Evolutionary conservation across 1,139 yeast genomes (phyloP), one percentile per base, ranked within the genome.

Genomic region (Zygoascus sp.): DNA sequence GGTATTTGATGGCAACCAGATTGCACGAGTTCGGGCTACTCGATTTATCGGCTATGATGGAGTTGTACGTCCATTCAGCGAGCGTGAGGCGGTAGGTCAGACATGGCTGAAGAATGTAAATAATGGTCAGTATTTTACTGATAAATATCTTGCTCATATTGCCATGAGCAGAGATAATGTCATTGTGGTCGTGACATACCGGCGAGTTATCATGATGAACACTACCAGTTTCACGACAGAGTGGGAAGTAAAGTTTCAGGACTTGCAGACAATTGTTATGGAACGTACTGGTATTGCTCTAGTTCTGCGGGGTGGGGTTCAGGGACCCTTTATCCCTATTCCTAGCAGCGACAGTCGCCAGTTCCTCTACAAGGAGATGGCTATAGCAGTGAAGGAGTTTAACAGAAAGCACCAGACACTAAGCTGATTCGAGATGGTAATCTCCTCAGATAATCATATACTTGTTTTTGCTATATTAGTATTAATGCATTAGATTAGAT

Each of bases 41-140:
- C 70, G 98, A 44, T 81, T 75, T 56, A 74, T 92, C 40, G 76
- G 83, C 13, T 75, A 74, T 45, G 89, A 85, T 58, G 80, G 83
- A 7, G 74, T 88, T 3, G 76, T 90, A 15, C 72, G 82, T 32
- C 84, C 94, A 1, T 94, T 77, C 63, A 77, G 83, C n/a, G 80
- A 79, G 54, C 72, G 94, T 47, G 96, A 88, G 56, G 85, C 97
- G 0, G 94, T 89, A 56, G 99, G 99, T 3, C 97, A 92, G 63
- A 86, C 75, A 58, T 88, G 97, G 95, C 73, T 92, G 52, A 89
- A 87, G 65, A 74, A 80, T 8, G 78, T 87, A 23, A 85, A 85
- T 61, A 95, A 94, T 42, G 97, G 97, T 1, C 69, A 76, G 40
- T 87, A 71, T 60, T 76, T 79, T 55, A 72, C 74, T 49, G 97